Base-by-base conservation (phyloP, 1,284 basidiomycete species). In the Fomitopsis palustris region DNA sequence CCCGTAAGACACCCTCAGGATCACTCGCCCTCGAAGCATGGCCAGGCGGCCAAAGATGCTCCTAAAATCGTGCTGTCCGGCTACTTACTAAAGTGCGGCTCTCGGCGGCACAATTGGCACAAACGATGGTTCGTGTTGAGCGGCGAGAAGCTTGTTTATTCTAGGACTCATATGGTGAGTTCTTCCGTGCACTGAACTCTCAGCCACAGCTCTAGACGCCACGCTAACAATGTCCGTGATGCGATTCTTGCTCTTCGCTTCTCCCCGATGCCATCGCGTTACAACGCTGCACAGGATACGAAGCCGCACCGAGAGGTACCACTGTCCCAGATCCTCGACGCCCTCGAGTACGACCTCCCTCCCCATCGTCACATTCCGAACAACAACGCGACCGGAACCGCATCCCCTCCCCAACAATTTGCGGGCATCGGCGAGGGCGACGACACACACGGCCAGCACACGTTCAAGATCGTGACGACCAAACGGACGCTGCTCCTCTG, bases 1-100 rank as follows among this genome's bases (percentile, higher is more conserved):
- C 70, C 33, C 41, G 54, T 29, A 17, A 42, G 38, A 21, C 52
- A 58, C 37, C 16, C 19, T 27, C 39, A 33, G 25, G 39, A 45
- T 2, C 37, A 38, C 56, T 62, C 62, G 56, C 61, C 64, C 54
- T 62, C 66, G n/a, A 61, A 69, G 39, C 58, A 61, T 45, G 55
- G 62, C 9, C 45, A 47, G 27, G 25, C 25, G 29, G 66, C 70
- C 54, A 81, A 82, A 33, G 89, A 90, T 67, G 79, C 83, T 6
- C 77, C 83, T 23, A 95, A 93, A 75, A 77, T 87, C 51, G 87
- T 97, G 31, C 71, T 95, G 4, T 86, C 89, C 31, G 95, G 95
- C 2, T 99, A 99, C 73, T 78, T 99, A 61, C 96, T 97, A 92
- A 99, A 99, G 73, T 95, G 95, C 72, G 95, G 95, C 45, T 88